Evolutionary conservation across 305 asterid genomes (phyloP), one percentile per base, ranked within the genome.

Genomic region (Fraxinus sp.): DNA sequence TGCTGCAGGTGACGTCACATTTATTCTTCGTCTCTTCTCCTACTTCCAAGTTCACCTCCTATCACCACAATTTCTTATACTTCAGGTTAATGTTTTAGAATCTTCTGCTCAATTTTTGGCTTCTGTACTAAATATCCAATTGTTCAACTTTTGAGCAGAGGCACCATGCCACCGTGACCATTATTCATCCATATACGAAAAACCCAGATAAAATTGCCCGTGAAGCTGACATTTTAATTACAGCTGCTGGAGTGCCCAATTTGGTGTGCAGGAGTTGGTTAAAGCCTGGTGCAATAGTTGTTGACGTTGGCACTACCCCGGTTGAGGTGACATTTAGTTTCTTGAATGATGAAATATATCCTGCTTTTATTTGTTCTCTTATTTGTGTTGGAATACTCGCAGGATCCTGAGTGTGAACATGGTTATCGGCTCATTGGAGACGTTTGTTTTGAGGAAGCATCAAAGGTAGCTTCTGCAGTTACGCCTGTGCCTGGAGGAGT

Each of bases 401-500:
- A 93, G 98, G 98, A 96, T 86, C 80, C 87, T 35, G 81, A 77
- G 30, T 85, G 88, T 79, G 94, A 92, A 85, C 85, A 87, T 35
- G 98, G 99, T 79, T 96, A 93, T 85, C 89, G 90, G 68, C 91
- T 96, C 22, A 79, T 84, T 7, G 99, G 98, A 81, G 98, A 96
- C 77, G 97, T 95, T 79, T 92, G 99, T 89, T 91, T 89, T 73
- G 91, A 95, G 71, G 99, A 95, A 87, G 99, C 98, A 80, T 83
- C 76, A 41, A 79, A 75, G 81, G 87, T 89, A 79, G 97, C 97
- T 83, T 97, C 98, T 28, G 96, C 95, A 35, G 85, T 97, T 71
- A 92, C 98, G 77, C 99, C 98, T 30, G 97, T 97, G 75, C 98
- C 99, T 9, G 99, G 98, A 86, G 97, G 98, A 81, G 99, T 95